A percentile compares a stretch with the other conserved stretches of the same genome.
Evolutionary conservation across 495 filamentous ascomycete species (phyloP).

Genomic region (Xeromyces bisporus): DNA sequence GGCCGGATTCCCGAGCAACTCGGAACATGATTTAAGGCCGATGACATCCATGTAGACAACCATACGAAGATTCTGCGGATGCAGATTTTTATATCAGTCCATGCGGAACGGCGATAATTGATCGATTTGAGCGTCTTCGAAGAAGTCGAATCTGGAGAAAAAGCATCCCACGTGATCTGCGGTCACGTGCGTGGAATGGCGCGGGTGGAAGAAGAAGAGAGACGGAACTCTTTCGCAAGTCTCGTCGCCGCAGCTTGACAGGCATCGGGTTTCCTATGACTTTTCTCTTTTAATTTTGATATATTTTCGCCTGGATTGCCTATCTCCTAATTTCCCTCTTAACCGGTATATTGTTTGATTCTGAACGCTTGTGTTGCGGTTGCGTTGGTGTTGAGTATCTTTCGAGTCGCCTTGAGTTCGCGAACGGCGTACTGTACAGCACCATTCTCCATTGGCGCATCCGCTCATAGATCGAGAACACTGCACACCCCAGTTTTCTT

Average conservation of each 20-base stretch:
- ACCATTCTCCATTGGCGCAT: constrained; percentile 19
- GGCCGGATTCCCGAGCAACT: constrained; percentile 23
- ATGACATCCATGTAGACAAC: constrained; percentile 36
- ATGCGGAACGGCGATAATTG: too few species aligned
- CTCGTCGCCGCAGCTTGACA: not conserved
- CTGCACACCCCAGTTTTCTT: constrained; percentile 4
- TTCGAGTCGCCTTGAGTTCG: constrained; percentile 14
- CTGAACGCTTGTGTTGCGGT: constrained; percentile 7
- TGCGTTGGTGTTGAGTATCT: constrained; percentile 4
- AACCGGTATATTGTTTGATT: constrained; percentile 1
- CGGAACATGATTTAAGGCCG: constrained; percentile 26
- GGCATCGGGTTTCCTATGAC: constrained; percentile 6
- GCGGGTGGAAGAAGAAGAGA: not conserved
- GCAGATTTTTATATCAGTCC: too few species aligned
- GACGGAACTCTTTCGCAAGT: not conserved
- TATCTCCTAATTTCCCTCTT: not conserved
- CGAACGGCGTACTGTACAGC: constrained; percentile 12
- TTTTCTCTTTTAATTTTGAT: constrained; percentile 1
- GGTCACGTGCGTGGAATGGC: not conserved
- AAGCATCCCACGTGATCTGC: constrained; percentile 20
- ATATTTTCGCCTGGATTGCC: not conserved
- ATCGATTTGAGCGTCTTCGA: not conserved
- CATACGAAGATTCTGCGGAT: constrained; percentile 7
- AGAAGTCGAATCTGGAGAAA: constrained; percentile 10
- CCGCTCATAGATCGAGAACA: constrained; percentile 12